Evolutionary conservation across 306 rosid genomes (phyloP), one percentile per base, ranked within the genome.

Genomic region (Gastrolobium villosum): DNA sequence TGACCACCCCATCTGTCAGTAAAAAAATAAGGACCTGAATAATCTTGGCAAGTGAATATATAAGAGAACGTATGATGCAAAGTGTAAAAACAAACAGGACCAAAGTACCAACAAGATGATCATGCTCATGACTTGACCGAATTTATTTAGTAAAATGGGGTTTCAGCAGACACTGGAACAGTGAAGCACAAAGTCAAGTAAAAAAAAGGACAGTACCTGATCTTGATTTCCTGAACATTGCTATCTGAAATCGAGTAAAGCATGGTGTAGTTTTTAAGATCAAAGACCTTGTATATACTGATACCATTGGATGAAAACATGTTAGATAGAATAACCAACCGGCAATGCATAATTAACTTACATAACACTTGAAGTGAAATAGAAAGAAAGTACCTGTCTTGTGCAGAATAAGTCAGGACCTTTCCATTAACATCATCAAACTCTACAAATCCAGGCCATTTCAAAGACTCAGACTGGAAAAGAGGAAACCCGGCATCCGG

Each of bases 391-490:
- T 56, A 93, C 98, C 89, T 88, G 82, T 93, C 97, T 61, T 91
- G 97, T 40, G 97, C 98, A 53, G 98, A 93, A 81, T 91, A 93
- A 10, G 98, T 93, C 49, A 93, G 87, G 70, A 93, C 97, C 87
- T 93, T 93, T 76, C 95, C 98, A 78, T 93, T 93, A 52, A 93
- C 98, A 86, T 93, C 98, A 82, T 93, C 98, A 59, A 93, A 93
- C 83, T 93, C 98, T 13, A 93, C 98, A 91, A 93, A 93, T 72
- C 98, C 98, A 34, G 98, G 97, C 97, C 98, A 93, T 77, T 93
- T 93, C 70, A 93, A 76, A 35, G 98, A 93, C 80, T 93, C 98
- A 0, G 97, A 89, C 72, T 91, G 93, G 65, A 93, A 93, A 80
- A 93, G 98, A 41, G 97, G 91, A 82, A 93, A 93, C 32, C 98